Evolutionary conservation across 371 early-diverging fungal species (phyloP).

Genomic region (Circinella minor): DNA sequence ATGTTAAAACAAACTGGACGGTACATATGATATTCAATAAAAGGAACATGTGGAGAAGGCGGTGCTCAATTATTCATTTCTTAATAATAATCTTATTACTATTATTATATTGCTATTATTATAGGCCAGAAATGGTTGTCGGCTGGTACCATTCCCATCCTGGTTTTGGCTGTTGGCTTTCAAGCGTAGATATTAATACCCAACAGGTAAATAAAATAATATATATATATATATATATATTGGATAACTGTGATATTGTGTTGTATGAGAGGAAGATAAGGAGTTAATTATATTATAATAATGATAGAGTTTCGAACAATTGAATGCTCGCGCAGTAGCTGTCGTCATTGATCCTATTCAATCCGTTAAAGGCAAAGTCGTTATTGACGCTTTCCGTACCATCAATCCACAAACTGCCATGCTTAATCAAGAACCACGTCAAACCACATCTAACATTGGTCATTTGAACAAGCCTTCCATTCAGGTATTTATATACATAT

Average conservation of each 20-base stretch:
- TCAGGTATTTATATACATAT: constrained; percentile 46
- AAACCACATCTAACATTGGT: constrained; percentile 99
- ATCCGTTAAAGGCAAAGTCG: constrained; percentile 99
- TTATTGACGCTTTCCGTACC: constrained; percentile 99
- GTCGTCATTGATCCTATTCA: constrained; percentile 99
- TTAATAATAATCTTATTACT: no score
- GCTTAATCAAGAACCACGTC: constrained; percentile 97
- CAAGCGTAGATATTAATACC: constrained; percentile 99
- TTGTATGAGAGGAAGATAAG: background rate
- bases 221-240: background rate
- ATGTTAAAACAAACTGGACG: constrained; percentile 99
- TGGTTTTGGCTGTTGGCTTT: constrained; percentile 99
- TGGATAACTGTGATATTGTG: background rate
- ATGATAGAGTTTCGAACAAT: constrained; percentile 89
- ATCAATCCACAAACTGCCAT: constrained; percentile 93
- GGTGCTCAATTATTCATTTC: no score
- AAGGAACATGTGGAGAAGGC: no score
- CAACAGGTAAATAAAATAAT: constrained; percentile 73
- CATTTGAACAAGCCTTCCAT: constrained; percentile 98
- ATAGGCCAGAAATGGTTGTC: constrained; percentile 98
- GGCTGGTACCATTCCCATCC: constrained; percentile 99
- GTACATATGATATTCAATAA: constrained; percentile 38
- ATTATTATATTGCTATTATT: background rate
- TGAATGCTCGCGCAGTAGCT: constrained; percentile 98
- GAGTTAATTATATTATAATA: background rate